Evolutionary conservation across 495 filamentous ascomycete genomes (phyloP).

Genomic region (Xylaria nigripes): DNA sequence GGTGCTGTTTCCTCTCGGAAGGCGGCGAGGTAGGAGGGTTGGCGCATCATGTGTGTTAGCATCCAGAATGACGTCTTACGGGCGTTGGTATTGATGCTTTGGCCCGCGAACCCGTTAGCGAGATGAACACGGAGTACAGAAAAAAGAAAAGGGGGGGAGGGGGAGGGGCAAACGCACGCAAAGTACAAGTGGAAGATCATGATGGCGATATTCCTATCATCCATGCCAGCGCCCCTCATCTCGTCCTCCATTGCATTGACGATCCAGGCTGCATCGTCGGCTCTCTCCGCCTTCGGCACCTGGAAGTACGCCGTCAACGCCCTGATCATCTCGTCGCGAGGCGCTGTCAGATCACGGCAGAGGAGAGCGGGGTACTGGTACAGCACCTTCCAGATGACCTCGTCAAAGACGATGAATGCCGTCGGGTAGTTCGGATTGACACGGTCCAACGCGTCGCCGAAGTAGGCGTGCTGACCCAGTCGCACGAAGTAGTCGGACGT

Average conservation of each 20-base stretch:
- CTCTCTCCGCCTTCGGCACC: too few species aligned
- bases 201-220: slow-evolving; percentile 10
- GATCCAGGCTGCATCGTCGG: slow-evolving; percentile 9
- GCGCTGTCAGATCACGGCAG: slow-evolving; percentile 7
- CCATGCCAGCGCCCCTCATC: slow-evolving; percentile 6
- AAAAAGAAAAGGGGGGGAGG: too few species aligned
- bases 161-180: background rate
- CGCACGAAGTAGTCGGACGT: slow-evolving; percentile 12
- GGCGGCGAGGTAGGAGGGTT: slow-evolving; percentile 7
- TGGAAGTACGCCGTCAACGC: too few species aligned
- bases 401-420: slow-evolving; percentile 12
- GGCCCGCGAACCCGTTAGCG: too few species aligned
- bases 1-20: slow-evolving; percentile 12
- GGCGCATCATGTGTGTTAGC: slow-evolving; percentile 11
- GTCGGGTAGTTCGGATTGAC: slow-evolving; percentile 9
- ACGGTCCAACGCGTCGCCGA: slow-evolving; percentile 7
- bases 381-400: slow-evolving; percentile 14
- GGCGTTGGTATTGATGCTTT: slow-evolving; percentile 16
- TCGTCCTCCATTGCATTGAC: slow-evolving; percentile 14
- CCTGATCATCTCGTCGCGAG: slow-evolving; percentile 7
- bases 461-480: slow-evolving; percentile 9
- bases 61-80: slow-evolving; percentile 17
- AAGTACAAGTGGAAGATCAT: slow-evolving; percentile 12
- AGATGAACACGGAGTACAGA: too few species aligned
- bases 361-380: slow-evolving; percentile 12